Evolutionary conservation across 1,139 yeast species (phyloP), one percentile per base, ranked within the genome.

Genomic region (Blastobotrys serpentis): DNA sequence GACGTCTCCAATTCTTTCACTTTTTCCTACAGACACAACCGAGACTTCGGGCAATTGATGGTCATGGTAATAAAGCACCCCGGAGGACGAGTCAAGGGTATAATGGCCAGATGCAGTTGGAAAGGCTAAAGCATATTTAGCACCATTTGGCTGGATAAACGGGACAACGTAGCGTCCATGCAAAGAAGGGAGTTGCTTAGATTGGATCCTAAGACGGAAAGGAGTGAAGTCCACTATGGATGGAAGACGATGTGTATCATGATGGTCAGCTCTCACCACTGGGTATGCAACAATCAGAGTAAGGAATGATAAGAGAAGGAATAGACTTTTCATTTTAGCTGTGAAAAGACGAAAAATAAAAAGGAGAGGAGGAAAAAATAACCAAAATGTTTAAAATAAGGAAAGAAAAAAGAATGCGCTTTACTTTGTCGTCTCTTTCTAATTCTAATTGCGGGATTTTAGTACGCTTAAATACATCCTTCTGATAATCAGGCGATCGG

Each of bases 91-190:
- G 18, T 33, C 37, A 7, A 33, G 22, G 22, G 37, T 33, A 11
- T 33, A 33, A 33, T 33, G 37, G 6, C 37, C 37, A 11, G 37
- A 33, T 33, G 37, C 37, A 33, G 37, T 16, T 4, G 37, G 37
- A 21, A 33, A 33, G 19, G 37, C 37, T 5, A 33, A 11, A 7
- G 37, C 37, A 14, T 33, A 33, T 14, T 33, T 33, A 11, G 37
- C 37, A 4, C 37, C 37, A 21, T 33, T 33, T 14, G 37, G 37
- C 13, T 33, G 37, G 10, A 33, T 33, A 11, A 33, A 33, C 3
- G 37, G 37, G 22, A 33, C 37, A 7, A 33, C 37, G 16, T 33
- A 33, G 6, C 37, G 37, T 14, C 22, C 22, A 17, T 33, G 19
- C 22, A 33, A 14, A 33, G 37, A 14, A 4, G 37, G 37, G 11